Base-by-base conservation (phyloP, 2,329 filamentous ascomycete genomes). In the Alternaria postmessia region DNA sequence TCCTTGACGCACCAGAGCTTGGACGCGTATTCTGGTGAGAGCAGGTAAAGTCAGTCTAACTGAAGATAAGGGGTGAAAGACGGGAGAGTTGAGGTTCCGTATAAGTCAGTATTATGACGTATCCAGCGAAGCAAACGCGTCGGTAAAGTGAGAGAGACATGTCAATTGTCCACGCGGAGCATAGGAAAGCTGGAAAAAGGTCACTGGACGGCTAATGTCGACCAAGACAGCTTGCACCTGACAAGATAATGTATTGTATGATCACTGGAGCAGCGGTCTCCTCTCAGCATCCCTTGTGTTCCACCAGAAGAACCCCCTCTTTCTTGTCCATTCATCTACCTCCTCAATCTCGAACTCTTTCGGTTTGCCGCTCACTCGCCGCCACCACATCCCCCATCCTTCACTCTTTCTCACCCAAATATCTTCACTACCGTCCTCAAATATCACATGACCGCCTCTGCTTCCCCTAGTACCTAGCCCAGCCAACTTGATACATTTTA, bases 311-410 rank as follows among this genome's bases (percentile, higher is more conserved):
- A 66, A 70, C 7, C 69, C 63, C 20, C 68, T 65, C 52, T 73
- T 66, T 32, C 51, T n/a, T 12, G 64, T 71, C 12, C 73, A 73
- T 14, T 62, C 69, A 64, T 74, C 70, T 11, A 77, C 53, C 43
- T 70, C 71, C 36, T 73, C 47, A 30, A 67, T 47, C 32, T 76
- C 72, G 20, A 66, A 66, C 44, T 74, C 72, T 41, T 57, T 71
- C 28, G 59, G 54, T 28, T 62, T 54, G 1, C 71, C 71, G 5
- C 47, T 69, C 6, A 69, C 11, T 28, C 68, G 68, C 34, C 69
- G 66, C 73, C 70, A 73, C 75, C 74, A 75, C 32, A 28, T 53
- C 1, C 64, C 66, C 72, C 71, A 76, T n/a, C 65, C 62, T n/a
- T 72, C 70, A 14, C 60, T 24, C 24, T 48, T 71, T 32, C 77